Percentiles rank a stretch among this genome's conserved stretches.
These are phyloP conservation scores for Lachancea kluyveri DNA, from an alignment of 805 yeast genomes.

Conservation along the genomic window DNA sequence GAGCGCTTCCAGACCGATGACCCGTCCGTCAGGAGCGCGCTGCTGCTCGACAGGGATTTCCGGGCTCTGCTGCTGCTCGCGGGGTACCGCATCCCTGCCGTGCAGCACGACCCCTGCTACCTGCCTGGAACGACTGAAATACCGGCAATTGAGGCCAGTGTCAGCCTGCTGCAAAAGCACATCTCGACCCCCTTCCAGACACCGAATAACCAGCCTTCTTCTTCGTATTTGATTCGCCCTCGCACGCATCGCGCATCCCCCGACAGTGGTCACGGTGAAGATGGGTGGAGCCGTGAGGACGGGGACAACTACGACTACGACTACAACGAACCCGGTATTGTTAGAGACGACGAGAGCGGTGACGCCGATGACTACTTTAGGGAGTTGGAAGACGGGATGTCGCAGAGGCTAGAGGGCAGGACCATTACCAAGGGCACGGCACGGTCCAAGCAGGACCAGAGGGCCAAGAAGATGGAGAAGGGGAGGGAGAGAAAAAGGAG, in stretches of 20 bases:
- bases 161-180: constrained; percentile 17
- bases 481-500: constrained; percentile 3
- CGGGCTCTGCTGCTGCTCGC: constrained; percentile 20
- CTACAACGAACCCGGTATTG: constrained; percentile 17
- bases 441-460: constrained; percentile 13
- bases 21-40: constrained; percentile 8
- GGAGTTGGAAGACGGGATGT: constrained; percentile 13
- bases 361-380: constrained; percentile 25
- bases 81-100: constrained; percentile 20
- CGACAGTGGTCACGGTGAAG: constrained; percentile 8
- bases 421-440: constrained; percentile 21
- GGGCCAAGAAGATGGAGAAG: no score
- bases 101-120: constrained; percentile 15
- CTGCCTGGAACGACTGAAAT: constrained; percentile 14
- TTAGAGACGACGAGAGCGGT: no score
- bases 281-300: constrained; percentile 19
- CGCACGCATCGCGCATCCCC: not conserved
- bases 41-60: constrained; percentile 22
- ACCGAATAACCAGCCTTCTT: constrained; percentile 7
- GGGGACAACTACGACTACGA: constrained; percentile 14
- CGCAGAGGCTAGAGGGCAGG: constrained; percentile 6
- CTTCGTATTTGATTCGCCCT: constrained; percentile 15
- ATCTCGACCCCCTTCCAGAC: constrained; percentile 20
- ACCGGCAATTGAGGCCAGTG: constrained; percentile 9
- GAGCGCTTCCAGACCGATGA: constrained; percentile 10